Evolutionary conservation across 441 rosid species (phyloP).

Genomic region (Populus hybrid): DNA sequence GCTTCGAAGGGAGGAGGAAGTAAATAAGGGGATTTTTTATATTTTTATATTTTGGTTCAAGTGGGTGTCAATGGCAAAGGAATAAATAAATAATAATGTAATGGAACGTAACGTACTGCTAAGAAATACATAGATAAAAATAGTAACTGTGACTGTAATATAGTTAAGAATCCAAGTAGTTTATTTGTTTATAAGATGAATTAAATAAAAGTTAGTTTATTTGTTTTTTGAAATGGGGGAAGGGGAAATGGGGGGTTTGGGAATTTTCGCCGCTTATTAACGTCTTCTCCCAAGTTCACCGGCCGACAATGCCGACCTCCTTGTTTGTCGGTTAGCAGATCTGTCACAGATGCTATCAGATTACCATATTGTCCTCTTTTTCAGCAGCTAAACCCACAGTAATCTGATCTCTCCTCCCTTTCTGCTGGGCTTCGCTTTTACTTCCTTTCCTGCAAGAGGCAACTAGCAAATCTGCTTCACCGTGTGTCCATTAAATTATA

Average conservation of each 20-base stretch:
- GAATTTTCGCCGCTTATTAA: constrained; percentile 31
- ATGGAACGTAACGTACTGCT: background rate
- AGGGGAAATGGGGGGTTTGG: background rate
- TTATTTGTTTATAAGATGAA: no score
- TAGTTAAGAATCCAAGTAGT: no score
- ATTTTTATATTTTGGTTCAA: background rate
- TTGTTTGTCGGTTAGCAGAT: constrained; percentile 47
- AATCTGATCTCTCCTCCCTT: no score
- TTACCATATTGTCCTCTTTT: constrained; percentile 37
- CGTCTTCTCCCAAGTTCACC: constrained; percentile 36
- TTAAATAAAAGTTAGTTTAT: background rate
- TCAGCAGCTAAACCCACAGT: no score
- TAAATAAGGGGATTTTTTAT: background rate
- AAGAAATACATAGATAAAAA: background rate
- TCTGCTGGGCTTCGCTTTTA: no score
- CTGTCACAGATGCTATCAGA: constrained; percentile 24
- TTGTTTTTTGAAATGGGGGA: constrained; percentile 10
- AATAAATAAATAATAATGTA: background rate
- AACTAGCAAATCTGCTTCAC: no score
- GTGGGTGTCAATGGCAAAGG: background rate
- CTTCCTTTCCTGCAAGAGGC: no score
- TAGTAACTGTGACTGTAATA: background rate
- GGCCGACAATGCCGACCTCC: constrained; percentile 76
- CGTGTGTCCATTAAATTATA: no score
- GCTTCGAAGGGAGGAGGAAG: background rate